These are phyloP conservation scores for Fusarium concolor DNA, from an alignment of 2,329 filamentous ascomycete species.

Conservation along the genomic window DNA sequence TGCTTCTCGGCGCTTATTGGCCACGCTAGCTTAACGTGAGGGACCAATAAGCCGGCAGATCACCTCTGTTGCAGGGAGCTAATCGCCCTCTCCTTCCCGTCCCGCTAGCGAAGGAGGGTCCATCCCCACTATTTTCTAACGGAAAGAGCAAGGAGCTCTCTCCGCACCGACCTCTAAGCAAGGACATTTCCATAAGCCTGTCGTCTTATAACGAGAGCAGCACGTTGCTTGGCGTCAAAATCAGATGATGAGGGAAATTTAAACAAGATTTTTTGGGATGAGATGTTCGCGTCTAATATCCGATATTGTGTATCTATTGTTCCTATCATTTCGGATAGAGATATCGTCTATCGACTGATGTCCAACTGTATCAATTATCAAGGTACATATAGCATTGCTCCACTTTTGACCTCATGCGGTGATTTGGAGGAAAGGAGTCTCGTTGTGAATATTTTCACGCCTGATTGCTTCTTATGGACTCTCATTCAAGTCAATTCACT, in stretches of 20 bases:
- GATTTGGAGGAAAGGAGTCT: slow-evolving; percentile 11
- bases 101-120: slow-evolving; percentile 39
- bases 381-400: slow-evolving; percentile 1
- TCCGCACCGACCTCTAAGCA: background rate
- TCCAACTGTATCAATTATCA: background rate
- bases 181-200: slow-evolving; percentile 20
- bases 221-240: slow-evolving; percentile 14
- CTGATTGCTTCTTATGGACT: background rate
- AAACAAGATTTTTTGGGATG: background rate
- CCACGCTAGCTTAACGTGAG: slow-evolving; percentile 35
- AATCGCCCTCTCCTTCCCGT: slow-evolving; percentile 50
- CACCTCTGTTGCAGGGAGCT: slow-evolving; percentile 51
- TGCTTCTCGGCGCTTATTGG: slow-evolving; percentile 54
- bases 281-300: background rate
- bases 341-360: slow-evolving; percentile 11
- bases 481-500: background rate
- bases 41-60: slow-evolving; percentile 52
- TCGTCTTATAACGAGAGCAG: slow-evolving; percentile 3
- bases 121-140: slow-evolving; percentile 21
- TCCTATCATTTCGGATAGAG: slow-evolving; percentile 21
- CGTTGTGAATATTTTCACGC: slow-evolving; percentile 29
- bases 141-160: slow-evolving; percentile 28
- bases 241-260: slow-evolving; percentile 24
- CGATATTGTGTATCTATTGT: slow-evolving; percentile 4
- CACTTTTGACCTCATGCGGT: slow-evolving; percentile 36